Conservation (phyloP, 352 stramenopile species). For the Phytopythium sindhum region DNA sequence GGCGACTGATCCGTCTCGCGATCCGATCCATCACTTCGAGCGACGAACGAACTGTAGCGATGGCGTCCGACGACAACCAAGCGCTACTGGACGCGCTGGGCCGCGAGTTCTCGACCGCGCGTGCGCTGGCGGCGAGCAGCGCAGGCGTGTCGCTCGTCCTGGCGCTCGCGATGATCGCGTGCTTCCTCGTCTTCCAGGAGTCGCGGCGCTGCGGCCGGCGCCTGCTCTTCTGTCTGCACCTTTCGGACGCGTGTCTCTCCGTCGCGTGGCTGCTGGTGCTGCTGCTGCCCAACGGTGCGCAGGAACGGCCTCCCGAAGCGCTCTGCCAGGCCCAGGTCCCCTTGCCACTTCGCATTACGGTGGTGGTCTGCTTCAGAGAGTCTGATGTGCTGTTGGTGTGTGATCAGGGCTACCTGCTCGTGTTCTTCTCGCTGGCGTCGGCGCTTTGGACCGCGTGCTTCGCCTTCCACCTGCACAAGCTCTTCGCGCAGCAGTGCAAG, state of each 20-base stretch:
- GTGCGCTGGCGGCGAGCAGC: constrained; percentile 35
- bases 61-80: constrained; percentile 5
- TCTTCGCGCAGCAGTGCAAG: constrained; percentile 46
- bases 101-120: constrained; percentile 35
- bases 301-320: background rate
- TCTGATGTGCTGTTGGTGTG: background rate
- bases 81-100: constrained; percentile 5
- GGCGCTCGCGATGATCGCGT: constrained; percentile 48
- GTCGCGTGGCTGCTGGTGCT: constrained; percentile 57
- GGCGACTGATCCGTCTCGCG: too few species aligned
- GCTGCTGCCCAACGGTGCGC: constrained; percentile 17
- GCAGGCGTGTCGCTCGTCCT: constrained; percentile 36
- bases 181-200: constrained; percentile 61
- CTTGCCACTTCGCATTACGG: background rate
- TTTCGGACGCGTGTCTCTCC: constrained; percentile 43
- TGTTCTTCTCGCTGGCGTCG: constrained; percentile 69
- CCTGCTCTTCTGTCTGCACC: constrained; percentile 61
- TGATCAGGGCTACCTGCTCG: constrained; percentile 49
- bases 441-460: constrained; percentile 76
- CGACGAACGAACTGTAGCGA: background rate
- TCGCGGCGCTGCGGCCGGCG: constrained; percentile 59
- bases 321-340: constrained; percentile 42
- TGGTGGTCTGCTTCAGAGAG: background rate
- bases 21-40: background rate
- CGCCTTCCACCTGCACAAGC: constrained; percentile 71